Base-by-base conservation (phyloP, 495 filamentous ascomycete species). In the Endocarpon pusillum region DNA sequence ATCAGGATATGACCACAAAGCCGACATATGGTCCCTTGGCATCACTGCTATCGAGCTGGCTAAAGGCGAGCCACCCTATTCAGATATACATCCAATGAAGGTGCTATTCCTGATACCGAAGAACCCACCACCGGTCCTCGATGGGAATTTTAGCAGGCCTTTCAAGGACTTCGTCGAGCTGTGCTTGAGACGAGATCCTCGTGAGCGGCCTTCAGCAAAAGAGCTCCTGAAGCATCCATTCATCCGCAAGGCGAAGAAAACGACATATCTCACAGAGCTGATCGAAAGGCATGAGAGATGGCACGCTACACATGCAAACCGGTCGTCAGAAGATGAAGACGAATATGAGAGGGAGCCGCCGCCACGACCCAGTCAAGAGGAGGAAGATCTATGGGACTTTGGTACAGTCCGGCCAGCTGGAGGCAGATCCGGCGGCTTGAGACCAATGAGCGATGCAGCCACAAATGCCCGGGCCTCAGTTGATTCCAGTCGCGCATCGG, bases 81-180 rank as follows among this genome's bases (percentile, higher is more conserved):
- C 86, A 24, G 83, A 94, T 45, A 94, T 96, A 22, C 89, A 97
- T 52, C 89, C 89, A 3, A 97, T 97, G 89, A 97, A 97, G 49
- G 89, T 96, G 9, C 54, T 97, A 18, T 96, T 97, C 51, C 61
- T 94, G 37, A 96, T 97, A 37, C 89, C 89, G 1, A 96, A 94
- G 58, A 93, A 96, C 38, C 69, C 81, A 10, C 76, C 89, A 10
- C 89, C 89, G 5, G 61, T 64, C 11, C 52, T 96, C 29, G 73
- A 84, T 37, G 91, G 89, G 6, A 73, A 82, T 39, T 97, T 89
- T 52, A 85, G 73, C 42, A 81, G 73, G 47, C 64, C 73, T 1
- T 96, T 97, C 66, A 94, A 93, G 54, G 86, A 93, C 26, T 96
- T 97, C 51, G 73, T 96, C 20, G 81, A 84, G 36, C 56, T 79